Percentiles rank a stretch among this genome's conserved stretches.
phyloP scores from a whole-genome alignment of 1,139 yeast genomes.

The Wickerhamomyces sp. region DNA sequence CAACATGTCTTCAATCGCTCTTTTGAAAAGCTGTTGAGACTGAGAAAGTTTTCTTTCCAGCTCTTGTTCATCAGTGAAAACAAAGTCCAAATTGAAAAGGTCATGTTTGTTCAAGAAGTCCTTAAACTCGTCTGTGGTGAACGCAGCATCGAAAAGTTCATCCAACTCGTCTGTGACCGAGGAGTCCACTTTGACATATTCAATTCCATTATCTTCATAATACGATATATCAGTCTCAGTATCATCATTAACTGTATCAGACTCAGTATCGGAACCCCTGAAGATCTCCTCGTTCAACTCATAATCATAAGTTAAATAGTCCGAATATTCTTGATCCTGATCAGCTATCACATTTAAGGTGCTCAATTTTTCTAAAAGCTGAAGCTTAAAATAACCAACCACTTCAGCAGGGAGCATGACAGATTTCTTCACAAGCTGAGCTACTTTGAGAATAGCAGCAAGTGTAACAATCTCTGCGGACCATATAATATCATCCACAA shows the following conservation, averaged over 20 bases:
- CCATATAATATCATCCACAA: slow-evolving; percentile 17
- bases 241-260: too few relatives aligned
- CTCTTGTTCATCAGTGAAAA: slow-evolving; percentile 1
- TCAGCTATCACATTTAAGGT: not conserved
- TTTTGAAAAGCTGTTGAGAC: not conserved
- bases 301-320: too few relatives aligned
- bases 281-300: too few relatives aligned
- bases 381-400: slow-evolving; percentile 13
- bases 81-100: slow-evolving; percentile 5
- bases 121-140: slow-evolving; percentile 1
- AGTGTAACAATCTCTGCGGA: slow-evolving; percentile 13
- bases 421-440: slow-evolving; percentile 8
- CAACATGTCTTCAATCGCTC: not conserved
- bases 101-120: slow-evolving; percentile 1
- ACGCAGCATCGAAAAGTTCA: slow-evolving; percentile 1
- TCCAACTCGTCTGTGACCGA: slow-evolving; percentile 1
- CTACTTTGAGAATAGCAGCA: slow-evolving; percentile 12
- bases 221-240: slow-evolving; percentile 1
- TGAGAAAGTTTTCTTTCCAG: not conserved
- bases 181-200: not conserved
- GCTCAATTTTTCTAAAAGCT: slow-evolving; percentile 11
- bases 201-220: slow-evolving; percentile 5
- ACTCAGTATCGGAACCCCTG: too few relatives aligned
- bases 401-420: slow-evolving; percentile 14
- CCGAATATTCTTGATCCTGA: too few relatives aligned